A percentile compares a stretch with the other conserved stretches of the same genome.
Conservation (phyloP, 2,329 filamentous ascomycete species). For the Penicillium corylophilum region DNA sequence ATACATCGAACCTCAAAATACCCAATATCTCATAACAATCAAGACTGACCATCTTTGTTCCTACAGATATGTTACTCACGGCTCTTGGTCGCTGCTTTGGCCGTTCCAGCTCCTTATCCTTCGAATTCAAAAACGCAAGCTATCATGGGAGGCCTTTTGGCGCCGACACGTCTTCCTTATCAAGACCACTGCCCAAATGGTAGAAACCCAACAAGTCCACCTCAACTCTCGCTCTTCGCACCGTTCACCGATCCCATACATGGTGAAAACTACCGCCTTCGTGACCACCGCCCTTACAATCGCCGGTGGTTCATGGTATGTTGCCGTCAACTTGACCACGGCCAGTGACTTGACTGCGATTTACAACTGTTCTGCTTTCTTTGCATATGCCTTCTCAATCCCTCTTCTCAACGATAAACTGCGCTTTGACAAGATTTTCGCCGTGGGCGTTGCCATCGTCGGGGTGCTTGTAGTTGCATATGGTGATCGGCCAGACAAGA, state of each 20-base stretch:
- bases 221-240: constrained; percentile 46
- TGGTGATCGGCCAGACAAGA: constrained; percentile 67
- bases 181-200: constrained; percentile 74
- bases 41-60: constrained; percentile 16
- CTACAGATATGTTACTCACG: constrained; percentile 77
- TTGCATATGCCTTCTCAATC: constrained; percentile 95
- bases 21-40: constrained; percentile 4
- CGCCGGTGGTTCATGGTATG: constrained; percentile 91
- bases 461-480: constrained; percentile 96
- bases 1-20: neutral
- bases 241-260: constrained; percentile 64
- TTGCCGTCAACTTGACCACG: constrained; percentile 90
- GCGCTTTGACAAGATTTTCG: constrained; percentile 78
- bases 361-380: constrained; percentile 99
- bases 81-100: constrained; percentile 90
- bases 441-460: constrained; percentile 80
- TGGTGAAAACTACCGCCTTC: constrained; percentile 74
- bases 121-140: constrained; percentile 72
- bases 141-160: constrained; percentile 86
- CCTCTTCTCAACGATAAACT: constrained; percentile 83
- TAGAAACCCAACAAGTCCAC: constrained; percentile 73
- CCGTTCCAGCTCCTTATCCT: constrained; percentile 78
- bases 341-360: constrained; percentile 94
- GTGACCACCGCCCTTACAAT: constrained; percentile 85
- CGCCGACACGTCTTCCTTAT: constrained; percentile 65